Percentiles rank a stretch among this genome's conserved stretches.
These are phyloP conservation scores for Phylloporus arenicola DNA, from an alignment of 768 basidiomycete species.

Conservation along the genomic window DNA sequence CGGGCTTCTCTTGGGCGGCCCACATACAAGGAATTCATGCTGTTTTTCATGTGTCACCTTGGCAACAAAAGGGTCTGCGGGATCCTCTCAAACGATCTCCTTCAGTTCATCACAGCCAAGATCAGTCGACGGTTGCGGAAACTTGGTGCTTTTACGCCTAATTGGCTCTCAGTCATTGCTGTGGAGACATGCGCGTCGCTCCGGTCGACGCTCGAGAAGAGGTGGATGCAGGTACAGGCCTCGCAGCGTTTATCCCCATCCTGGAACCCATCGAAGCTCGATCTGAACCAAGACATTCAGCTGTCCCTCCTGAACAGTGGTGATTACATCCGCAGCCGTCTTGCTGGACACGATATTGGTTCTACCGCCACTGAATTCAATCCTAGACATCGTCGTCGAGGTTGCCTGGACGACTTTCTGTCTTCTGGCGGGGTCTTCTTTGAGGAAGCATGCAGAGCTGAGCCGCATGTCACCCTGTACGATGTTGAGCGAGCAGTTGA, in stretches of 20 bases:
- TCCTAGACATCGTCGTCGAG: conserved; percentile 6
- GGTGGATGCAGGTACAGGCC: conserved; percentile 32
- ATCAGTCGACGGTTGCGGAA: conserved; percentile 23
- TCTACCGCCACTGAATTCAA: conserved; percentile 4
- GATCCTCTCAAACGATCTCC: conserved; percentile 21
- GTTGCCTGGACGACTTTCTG: conserved; percentile 16
- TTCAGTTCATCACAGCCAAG: conserved; percentile 28
- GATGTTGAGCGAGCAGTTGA: conserved; percentile 34
- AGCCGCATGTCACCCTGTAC: conserved; percentile 20
- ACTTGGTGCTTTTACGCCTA: conserved; percentile 18
- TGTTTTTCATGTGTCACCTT: conserved; percentile 33
- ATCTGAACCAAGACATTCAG: conserved; percentile 27
- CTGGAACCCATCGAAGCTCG: conserved; percentile 28
- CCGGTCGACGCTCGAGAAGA: conserved; percentile 20
- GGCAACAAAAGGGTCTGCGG: conserved; percentile 16
- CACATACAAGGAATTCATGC: conserved; percentile 46
- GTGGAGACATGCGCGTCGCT: conserved; percentile 27
- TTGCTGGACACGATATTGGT: background rate
- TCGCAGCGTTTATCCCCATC: conserved; percentile 19
- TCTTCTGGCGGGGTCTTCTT: conserved; percentile 12
- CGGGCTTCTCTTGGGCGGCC: conserved; percentile 1
- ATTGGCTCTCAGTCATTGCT: conserved; percentile 35
- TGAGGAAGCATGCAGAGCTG: conserved; percentile 2
- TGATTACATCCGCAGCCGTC: conserved; percentile 22
- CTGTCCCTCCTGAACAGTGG: conserved; percentile 31